Evolutionary conservation across 148 eudicot species (phyloP).

Genomic region (Nepenthes mirabilis): DNA sequence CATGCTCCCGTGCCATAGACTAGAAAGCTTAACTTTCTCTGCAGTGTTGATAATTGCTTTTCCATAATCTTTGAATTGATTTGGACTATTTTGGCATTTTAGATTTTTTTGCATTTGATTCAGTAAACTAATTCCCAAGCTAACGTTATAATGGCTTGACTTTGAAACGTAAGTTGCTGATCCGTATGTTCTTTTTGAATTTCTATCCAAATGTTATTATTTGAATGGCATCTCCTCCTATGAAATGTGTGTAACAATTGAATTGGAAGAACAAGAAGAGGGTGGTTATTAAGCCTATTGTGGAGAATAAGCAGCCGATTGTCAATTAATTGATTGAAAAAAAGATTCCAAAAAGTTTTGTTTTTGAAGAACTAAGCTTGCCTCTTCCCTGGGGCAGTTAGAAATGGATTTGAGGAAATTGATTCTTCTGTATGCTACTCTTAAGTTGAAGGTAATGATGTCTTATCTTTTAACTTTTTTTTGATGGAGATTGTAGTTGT

Average conservation of each 20-base stretch:
- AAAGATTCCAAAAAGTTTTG: slow-evolving; percentile 80
- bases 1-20: too few species aligned
- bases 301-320: slow-evolving; percentile 37
- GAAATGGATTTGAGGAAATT: slow-evolving; percentile 69
- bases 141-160: background rate
- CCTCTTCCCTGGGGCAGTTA: slow-evolving; percentile 42
- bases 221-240: background rate
- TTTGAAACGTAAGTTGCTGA: background rate
- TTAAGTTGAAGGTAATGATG: slow-evolving; percentile 62
- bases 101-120: too few species aligned
- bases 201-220: background rate
- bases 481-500: background rate
- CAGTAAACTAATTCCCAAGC: too few species aligned
- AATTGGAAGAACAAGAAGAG: slow-evolving; percentile 31
- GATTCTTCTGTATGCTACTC: slow-evolving; percentile 86
- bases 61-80: too few species aligned
- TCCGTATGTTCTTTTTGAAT: background rate
- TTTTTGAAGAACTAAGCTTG: slow-evolving; percentile 61
- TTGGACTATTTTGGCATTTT: too few species aligned
- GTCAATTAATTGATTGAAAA: slow-evolving; percentile 77
- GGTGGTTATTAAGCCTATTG: slow-evolving; percentile 32
- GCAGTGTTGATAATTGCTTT: too few species aligned
- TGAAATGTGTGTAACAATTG: background rate
- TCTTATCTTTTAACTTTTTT: too few species aligned
- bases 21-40: too few species aligned